Evolutionary conservation across 108 stramenopile genomes (phyloP), one percentile per base, ranked within the genome.

Genomic region (Fragilaria radians): DNA sequence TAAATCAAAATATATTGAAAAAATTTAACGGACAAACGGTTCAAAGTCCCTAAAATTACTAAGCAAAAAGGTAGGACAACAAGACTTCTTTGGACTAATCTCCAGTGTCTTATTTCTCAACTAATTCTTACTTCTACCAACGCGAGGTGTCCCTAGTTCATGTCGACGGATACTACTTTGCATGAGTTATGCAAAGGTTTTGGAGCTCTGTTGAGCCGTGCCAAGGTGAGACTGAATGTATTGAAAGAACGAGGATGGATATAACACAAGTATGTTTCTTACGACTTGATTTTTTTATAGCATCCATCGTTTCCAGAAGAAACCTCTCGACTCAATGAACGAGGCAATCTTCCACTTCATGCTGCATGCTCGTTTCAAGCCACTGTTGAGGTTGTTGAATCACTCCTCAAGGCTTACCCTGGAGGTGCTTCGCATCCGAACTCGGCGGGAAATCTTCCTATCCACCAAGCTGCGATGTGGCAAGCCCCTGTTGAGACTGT

Each of bases 391-490:
- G 87, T 89, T 17, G 72, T 93, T 46, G 91, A 93, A 57, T 65
- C 82, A 4, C 70, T 93, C 19, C 63, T 89, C 29, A 68, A 70
- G 47, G 87, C 91, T 9, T 84, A 88, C 50, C 91, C 91, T 26
- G 72, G 70, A 25, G 86, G 83, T 28, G 80, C 84, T 5, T 82
- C 82, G 45, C 79, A 83, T 25, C 83, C 88, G 58, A 93, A 93
- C 46, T 59, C 65, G 3, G 82, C 79, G 3, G 91, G 91, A 54
- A 93, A 89, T 65, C 71, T 93, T 23, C 91, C 91, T 28, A 74
- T 93, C 33, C 91, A 93, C 49, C 88, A 89, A 65, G 86, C 88
- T 26, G 84, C 84, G 68, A 89, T 89, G 91, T 89, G 88, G 91
- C 86, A 93, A 67, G 84, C 83, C 0, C 77, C 86, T 0, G 48